phyloP scores from a whole-genome alignment of 2,329 filamentous ascomycete species.

The Talaromyces amestolkiae region DNA sequence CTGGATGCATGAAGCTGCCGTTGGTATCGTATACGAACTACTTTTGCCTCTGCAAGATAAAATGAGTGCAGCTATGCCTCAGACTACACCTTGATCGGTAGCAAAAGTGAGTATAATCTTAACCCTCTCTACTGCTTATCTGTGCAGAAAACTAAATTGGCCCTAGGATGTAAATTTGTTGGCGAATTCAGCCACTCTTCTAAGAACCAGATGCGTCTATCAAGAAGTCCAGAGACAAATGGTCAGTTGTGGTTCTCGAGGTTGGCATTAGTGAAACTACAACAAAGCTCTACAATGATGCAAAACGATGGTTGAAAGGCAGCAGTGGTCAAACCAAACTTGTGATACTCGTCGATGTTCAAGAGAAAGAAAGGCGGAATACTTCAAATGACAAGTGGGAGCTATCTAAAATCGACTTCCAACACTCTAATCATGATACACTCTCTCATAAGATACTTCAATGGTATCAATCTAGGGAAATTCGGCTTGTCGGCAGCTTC shows the following conservation, averaged over 20 bases:
- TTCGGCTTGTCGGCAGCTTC: not conserved
- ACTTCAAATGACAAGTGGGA: not conserved
- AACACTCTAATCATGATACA: not conserved
- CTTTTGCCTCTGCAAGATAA: not conserved
- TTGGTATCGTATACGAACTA: not conserved
- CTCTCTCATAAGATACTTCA: not conserved
- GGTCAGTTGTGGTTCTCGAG: constrained; percentile 8
- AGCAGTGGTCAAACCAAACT: constrained; percentile 21
- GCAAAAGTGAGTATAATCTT: not conserved
- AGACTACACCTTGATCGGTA: not conserved
- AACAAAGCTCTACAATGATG: not conserved
- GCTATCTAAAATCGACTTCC: not conserved
- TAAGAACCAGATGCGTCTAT: constrained; percentile 10
- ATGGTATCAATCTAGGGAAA: not conserved
- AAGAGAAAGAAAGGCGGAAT: not conserved
- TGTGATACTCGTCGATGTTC: not conserved
- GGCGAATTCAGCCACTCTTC: not conserved
- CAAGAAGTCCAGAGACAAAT: not conserved
- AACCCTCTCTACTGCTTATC: constrained; percentile 18
- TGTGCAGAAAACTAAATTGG: not conserved
- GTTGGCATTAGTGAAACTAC: not conserved
- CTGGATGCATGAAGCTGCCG: not conserved
- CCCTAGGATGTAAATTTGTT: not conserved
- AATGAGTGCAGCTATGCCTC: not conserved
- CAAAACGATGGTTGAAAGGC: not conserved